Evolutionary conservation across 495 filamentous ascomycete species (phyloP).

Genomic region (Podospora conica): DNA sequence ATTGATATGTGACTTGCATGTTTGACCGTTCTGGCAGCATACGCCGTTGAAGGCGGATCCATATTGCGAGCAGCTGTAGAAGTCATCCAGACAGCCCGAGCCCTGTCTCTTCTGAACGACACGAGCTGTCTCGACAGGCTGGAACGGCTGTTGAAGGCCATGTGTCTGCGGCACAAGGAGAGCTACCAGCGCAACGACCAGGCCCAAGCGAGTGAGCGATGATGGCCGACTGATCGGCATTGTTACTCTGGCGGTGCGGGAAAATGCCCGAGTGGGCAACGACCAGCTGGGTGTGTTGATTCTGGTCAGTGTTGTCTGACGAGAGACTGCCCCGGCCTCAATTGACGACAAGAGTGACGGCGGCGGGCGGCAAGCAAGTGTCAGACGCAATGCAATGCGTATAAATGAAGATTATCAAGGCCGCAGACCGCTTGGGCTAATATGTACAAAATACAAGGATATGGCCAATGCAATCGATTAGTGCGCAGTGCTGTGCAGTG

Average conservation of each 20-base stretch:
- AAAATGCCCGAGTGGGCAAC: neutral
- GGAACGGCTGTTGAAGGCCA: conserved; percentile 25
- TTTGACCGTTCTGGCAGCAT: conserved; percentile 42
- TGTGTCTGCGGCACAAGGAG: neutral
- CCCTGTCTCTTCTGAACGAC: conserved; percentile 21
- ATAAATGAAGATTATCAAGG: neutral
- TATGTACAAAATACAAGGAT: neutral
- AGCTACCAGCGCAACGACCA: neutral
- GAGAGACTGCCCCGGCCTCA: too few species aligned
- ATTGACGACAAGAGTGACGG: neutral
- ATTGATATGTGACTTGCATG: conserved; percentile 23
- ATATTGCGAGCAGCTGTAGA: conserved; percentile 38
- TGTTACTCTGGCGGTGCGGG: neutral
- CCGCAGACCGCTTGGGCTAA: neutral
- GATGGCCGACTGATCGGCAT: neutral
- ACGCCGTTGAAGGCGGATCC: conserved; percentile 34
- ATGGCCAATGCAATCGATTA: neutral
- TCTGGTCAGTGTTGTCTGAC: neutral
- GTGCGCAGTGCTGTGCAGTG: neutral
- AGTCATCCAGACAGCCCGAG: conserved; percentile 28
- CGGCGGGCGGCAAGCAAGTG: neutral
- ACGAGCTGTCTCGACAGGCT: conserved; percentile 25
- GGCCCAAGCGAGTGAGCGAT: neutral
- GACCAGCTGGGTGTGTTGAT: neutral
- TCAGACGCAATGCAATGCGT: neutral